Evolutionary conservation across 805 yeast genomes (phyloP), one percentile per base, ranked within the genome.

Genomic region (Yarrowia alimentaria): DNA sequence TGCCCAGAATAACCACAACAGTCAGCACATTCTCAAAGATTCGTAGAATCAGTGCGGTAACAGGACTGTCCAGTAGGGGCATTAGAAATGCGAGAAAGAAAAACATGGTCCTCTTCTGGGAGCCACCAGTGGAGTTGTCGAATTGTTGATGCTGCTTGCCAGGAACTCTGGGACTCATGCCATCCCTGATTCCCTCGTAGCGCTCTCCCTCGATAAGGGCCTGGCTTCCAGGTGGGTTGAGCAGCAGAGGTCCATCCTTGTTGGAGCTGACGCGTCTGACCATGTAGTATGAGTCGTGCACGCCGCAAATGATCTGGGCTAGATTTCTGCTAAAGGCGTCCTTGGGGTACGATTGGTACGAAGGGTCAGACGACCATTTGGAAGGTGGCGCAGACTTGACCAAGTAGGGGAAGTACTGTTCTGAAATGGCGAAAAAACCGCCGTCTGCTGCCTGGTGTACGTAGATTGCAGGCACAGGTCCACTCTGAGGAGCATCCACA

Each of bases 361-460:
- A 33, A 20, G 51, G 58, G 16, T n/a, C n/a, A n/a, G 65, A 56
- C 31, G 76, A 80, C 67, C 83, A 88, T 45, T 76, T 72, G 0
- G 96, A 83, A 1, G 76, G 60, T 0, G 95, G 91, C 0, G 96
- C 93, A 6, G 87, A 77, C 52, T 79, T 78, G 7, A 91, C 88
- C 42, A 91, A 66, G 0, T 94, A 81, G 0, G 96, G 96, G 62
- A 83, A 91, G 57, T 80, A 75, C 18, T 67, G 63, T 57, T 81
- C 84, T 17, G 94, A 84, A 77, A 91, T 73, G 4, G 96, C 96
- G 69, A 77, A 86, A 95, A 96, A 90, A 1, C 64, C 61, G 6
- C 83, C 81, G 38, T 71, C 70, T 22, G 69, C 71, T 0, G 89
- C 79, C 22, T 80, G 74, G 53, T 80, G 86, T 28, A 91, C 72